Percentiles rank a stretch among this genome's conserved stretches.
phyloP scores from a whole-genome alignment of 768 basidiomycete species.

The Suillus tomentosus region DNA sequence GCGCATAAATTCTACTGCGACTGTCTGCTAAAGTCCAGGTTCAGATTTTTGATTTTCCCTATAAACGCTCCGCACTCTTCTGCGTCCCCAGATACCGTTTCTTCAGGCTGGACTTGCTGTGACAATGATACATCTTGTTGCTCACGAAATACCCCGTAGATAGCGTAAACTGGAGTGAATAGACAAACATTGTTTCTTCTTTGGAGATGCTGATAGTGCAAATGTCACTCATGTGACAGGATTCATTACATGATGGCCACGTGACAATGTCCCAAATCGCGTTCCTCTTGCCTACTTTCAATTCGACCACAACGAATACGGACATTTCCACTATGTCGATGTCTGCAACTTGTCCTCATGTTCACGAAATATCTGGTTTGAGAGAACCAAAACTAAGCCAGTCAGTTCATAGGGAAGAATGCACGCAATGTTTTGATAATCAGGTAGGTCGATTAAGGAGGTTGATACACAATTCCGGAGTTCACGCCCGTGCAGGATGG shows the following conservation, averaged over 20 bases:
- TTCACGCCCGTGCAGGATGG: constrained; percentile 52
- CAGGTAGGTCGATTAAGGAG: constrained; percentile 54
- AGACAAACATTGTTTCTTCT: too few relatives aligned
- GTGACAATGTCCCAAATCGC: not conserved
- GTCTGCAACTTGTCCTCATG: constrained; percentile 51
- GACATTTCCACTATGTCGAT: constrained; percentile 20
- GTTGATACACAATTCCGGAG: not conserved
- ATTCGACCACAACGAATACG: constrained; percentile 5
- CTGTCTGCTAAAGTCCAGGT: not conserved
- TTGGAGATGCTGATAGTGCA: too few relatives aligned
- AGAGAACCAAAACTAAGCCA: constrained; percentile 64
- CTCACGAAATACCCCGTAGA: not conserved
- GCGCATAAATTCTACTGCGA: too few relatives aligned
- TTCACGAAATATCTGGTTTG: constrained; percentile 48
- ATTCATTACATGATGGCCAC: not conserved
- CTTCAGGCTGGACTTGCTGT: constrained; percentile 27
- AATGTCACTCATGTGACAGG: not conserved
- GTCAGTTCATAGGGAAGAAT: constrained; percentile 87
- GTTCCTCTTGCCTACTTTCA: not conserved
- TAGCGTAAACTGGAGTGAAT: not conserved
- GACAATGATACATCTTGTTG: not conserved
- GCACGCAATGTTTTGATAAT: constrained; percentile 95
- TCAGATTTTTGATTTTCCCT: constrained; percentile 30
- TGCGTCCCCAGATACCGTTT: constrained; percentile 23
- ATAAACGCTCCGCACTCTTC: constrained; percentile 25